Evolutionary conservation across 2,329 filamentous ascomycete species (phyloP).

Genomic region (Meredithiella fracta): DNA sequence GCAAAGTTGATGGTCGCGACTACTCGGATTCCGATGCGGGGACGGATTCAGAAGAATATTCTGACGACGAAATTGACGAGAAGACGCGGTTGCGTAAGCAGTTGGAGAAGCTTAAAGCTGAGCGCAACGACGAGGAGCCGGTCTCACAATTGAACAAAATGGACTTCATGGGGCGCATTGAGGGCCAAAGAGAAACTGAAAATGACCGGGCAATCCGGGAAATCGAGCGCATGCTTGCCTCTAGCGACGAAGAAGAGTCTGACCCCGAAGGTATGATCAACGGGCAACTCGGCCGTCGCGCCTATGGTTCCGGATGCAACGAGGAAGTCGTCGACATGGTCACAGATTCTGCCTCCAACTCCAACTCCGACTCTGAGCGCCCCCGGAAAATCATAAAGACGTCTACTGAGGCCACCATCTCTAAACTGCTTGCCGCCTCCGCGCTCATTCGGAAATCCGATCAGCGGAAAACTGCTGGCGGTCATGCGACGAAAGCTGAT

Average conservation of each 20-base stretch:
- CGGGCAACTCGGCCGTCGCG: slow-evolving; percentile 43
- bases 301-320: slow-evolving; percentile 29
- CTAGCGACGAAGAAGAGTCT: slow-evolving; percentile 38
- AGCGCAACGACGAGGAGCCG: slow-evolving; percentile 31
- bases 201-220: slow-evolving; percentile 63
- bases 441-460: slow-evolving; percentile 11
- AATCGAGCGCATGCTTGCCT: slow-evolving; percentile 57
- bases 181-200: slow-evolving; percentile 56
- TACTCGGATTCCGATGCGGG: slow-evolving; percentile 36
- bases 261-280: slow-evolving; percentile 32
- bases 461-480: slow-evolving; percentile 18
- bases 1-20: slow-evolving; percentile 54
- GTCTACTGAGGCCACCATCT: neutral
- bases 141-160: slow-evolving; percentile 60
- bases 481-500: slow-evolving; percentile 11
- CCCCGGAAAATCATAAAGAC: slow-evolving; percentile 15
- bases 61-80: slow-evolving; percentile 30
- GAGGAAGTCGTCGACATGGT: slow-evolving; percentile 2
- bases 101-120: slow-evolving; percentile 25
- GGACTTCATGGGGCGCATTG: slow-evolving; percentile 89
- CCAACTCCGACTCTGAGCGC: slow-evolving; percentile 17
- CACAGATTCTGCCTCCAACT: slow-evolving; percentile 18
- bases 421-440: neutral
- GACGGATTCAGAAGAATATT: slow-evolving; percentile 42
- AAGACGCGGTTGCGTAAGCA: slow-evolving; percentile 32